These are phyloP conservation scores for Corymbia calophylla DNA, from an alignment of 441 rosid species.

Conservation along the genomic window DNA sequence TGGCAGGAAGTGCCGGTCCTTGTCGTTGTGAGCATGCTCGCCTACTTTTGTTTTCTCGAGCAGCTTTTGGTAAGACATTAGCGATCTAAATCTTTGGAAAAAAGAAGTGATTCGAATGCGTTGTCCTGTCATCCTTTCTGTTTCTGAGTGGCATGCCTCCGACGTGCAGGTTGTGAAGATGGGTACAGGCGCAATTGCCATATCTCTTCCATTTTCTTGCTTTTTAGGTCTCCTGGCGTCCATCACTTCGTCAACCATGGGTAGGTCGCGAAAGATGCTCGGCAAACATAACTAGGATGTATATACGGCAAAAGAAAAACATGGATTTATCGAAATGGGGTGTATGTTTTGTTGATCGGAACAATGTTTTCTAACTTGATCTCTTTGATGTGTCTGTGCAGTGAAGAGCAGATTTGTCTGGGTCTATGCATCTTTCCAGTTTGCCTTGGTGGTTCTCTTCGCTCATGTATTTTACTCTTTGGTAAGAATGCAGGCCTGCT, in stretches of 20 bases:
- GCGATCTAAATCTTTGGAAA: background rate
- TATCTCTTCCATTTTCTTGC: background rate
- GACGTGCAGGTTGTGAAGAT: background rate
- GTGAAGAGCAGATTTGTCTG: constrained; percentile 82
- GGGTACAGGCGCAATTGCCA: background rate
- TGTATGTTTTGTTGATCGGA: background rate
- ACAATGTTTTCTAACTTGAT: background rate
- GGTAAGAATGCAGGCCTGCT: constrained; percentile 37
- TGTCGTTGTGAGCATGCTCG: background rate
- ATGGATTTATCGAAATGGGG: background rate
- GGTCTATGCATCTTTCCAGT: constrained; percentile 79
- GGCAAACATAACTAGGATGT: background rate
- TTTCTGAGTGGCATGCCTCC: background rate
- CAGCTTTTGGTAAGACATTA: background rate
- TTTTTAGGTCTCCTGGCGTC: background rate
- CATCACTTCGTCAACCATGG: background rate
- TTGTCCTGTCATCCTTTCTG: background rate
- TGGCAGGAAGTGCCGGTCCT: constrained; percentile 1
- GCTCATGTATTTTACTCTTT: constrained; percentile 76
- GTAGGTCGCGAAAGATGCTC: background rate
- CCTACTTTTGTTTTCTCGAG: background rate
- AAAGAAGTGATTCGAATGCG: background rate
- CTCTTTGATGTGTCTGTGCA: constrained; percentile 18
- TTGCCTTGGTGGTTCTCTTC: constrained; percentile 73
- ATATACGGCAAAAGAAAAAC: background rate